phyloP scores from a whole-genome alignment of 2,329 filamentous ascomycete genomes.

The Phaeomoniella chlamydospora region DNA sequence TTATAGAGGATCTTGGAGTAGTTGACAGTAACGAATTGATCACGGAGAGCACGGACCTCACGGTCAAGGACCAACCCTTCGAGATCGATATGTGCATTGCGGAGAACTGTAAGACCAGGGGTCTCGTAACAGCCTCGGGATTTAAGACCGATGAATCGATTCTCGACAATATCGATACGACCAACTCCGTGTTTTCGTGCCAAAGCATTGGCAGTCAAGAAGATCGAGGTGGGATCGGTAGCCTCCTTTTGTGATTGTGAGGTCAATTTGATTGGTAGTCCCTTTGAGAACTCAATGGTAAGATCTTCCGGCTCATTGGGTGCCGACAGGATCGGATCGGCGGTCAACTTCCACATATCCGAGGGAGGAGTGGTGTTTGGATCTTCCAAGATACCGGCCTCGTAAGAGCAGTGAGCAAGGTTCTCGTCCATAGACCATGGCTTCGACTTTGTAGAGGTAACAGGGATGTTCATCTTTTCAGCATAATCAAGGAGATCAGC shows the following conservation, averaged over 20 bases:
- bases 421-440: conserved; percentile 57
- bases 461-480: conserved; percentile 29
- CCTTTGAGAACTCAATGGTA: conserved; percentile 58
- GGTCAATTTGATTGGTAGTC: conserved; percentile 55
- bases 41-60: conserved; percentile 53
- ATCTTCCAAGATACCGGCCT: conserved; percentile 58
- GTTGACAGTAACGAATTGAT: conserved; percentile 55
- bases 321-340: conserved; percentile 15
- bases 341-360: conserved; percentile 68
- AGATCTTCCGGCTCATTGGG: conserved; percentile 59
- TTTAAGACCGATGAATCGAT: conserved; percentile 69
- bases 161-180: conserved; percentile 71
- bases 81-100: conserved; percentile 44
- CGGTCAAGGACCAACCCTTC: conserved; percentile 55
- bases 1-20: conserved; percentile 47
- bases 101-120: conserved; percentile 39
- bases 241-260: conserved; percentile 43
- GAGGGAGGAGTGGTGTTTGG: conserved; percentile 46
- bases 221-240: conserved; percentile 58
- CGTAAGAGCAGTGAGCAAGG: conserved; percentile 50
- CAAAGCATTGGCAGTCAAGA: conserved; percentile 30
- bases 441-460: conserved; percentile 40
- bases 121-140: conserved; percentile 69
- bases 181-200: conserved; percentile 61
- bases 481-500: conserved; percentile 35